A percentile compares a stretch with the other conserved stretches of the same genome.
Evolutionary conservation across 192 early-diverging fungal genomes (phyloP).

Genomic region (Cetraspora pellucida): DNA sequence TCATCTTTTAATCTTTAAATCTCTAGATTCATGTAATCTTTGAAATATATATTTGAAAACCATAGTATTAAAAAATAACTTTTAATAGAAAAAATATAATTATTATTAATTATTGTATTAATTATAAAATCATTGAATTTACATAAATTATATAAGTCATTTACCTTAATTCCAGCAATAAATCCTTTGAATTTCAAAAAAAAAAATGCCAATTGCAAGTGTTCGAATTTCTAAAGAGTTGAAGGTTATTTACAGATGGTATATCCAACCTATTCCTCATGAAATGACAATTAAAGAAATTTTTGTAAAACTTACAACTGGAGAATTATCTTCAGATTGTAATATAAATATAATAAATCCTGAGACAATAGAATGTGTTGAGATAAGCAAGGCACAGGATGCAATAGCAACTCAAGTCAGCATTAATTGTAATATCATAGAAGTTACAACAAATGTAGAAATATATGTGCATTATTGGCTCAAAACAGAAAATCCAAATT

Average conservation of each 20-base stretch:
- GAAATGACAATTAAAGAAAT: constrained; percentile 3
- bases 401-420: background rate
- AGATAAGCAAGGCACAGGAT: background rate
- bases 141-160: no score
- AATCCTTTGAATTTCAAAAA: background rate
- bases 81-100: no score
- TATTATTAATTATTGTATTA: no score
- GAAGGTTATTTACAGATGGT: background rate
- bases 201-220: background rate
- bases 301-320: background rate
- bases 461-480: background rate
- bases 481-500: background rate
- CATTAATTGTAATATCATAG: background rate
- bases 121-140: no score
- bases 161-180: no score
- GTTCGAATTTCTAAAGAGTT: background rate
- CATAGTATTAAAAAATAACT: no score
- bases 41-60: no score
- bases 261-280: background rate
- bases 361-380: constrained; percentile 1
- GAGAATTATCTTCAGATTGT: background rate
- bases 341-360: background rate
- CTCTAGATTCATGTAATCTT: no score
- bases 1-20: no score
- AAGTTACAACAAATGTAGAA: background rate